Evolutionary conservation across 202 grass and related monocot species (phyloP), one percentile per base, ranked within the genome.

Genomic region (Carex sylvatica): DNA sequence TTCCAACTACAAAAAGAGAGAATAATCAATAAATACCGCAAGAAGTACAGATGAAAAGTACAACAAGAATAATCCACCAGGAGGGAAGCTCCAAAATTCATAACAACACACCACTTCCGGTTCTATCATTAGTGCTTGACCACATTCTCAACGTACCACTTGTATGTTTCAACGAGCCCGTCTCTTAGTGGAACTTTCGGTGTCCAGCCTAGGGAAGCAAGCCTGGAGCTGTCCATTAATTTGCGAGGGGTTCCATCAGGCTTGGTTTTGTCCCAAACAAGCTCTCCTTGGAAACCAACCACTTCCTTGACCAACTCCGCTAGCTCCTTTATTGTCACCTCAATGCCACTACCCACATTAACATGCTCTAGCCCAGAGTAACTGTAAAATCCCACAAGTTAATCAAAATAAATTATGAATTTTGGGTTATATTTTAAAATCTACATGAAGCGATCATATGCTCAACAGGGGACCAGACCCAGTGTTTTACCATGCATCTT

Each of bases 171-270:
- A 9, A 81, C 20, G 9, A 94, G 80, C n/a, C 91, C 94, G 3
- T 97, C 89, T 16, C 74, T 76, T 7, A 97, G 90, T 4, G 88
- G 55, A 38, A 97, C 80, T 87, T 92, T 94, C 6, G 94, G 86
- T 78, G 83, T 62, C 94, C 94, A 97, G 9, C 94, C 94, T 72
- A 97, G 61, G 9, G 74, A 74, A 55, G 85, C 82, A 49, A 97
- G 88, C 80, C 28, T 94, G 53, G 92, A 92, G 90, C 87, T 91
- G 55, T 97, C 94, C 83, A 97, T 71, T 68, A 97, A 84, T 87
- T 88, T 84, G 63, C 91, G 85, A 22, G 83, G 88, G 19, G 87
- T 90, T 55, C 88, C 88, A 12, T 90, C 86, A 0, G 88, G 86
- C 11, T 85, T 74, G 80, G 6, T 82, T 33, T 76, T 42, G 81